Evolutionary conservation across 495 filamentous ascomycete species (phyloP), one percentile per base, ranked within the genome.

Genomic region (Trichocladium antarcticum): DNA sequence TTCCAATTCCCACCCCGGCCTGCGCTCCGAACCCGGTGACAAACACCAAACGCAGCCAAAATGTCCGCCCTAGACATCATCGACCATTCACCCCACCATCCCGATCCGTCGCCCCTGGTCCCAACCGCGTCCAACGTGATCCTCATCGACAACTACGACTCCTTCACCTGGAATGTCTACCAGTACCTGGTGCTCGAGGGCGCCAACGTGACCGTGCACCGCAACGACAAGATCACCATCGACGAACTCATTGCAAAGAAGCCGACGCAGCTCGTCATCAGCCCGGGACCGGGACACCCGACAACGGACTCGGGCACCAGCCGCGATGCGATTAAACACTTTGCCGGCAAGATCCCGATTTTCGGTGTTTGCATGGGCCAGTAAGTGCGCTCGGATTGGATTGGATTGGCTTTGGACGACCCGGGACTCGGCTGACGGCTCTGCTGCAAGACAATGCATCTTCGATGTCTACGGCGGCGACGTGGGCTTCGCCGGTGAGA

Each of bases 101-200:
- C 85, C 55, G 77, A 80, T 50, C 78, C 77, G 45, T 78, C 77
- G 15, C 68, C 81, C 40, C 76, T 78, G 43, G 68, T 95, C 24
- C 62, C 79, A 16, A 87, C 74, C 40, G 90, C 90, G 21, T 82
- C 82, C 29, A 97, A 97, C 70, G 78, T 99, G 22, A 79, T 99
- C 46, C 72, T 99, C 48, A 94, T 99, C 57, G 92, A 97, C 70
- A 99, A 99, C 70, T 99, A 96, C 65, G 92, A 99, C 68, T 96
- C 90, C 0, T 99, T 97, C 59, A 95, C 90, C 51, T 97, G 87
- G 85, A 98, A 97, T 62, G 87, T 99, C 50, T 96, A 95, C 66
- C 93, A 99, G 63, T 99, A 96, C 57, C 76, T 99, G 3, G 85
- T 89, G 0, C 80, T 96, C 6, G 92, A 97, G 68, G 92, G 92